Evolutionary conservation across 306 rosid genomes (phyloP).

Genomic region (Sicyos baderoa): DNA sequence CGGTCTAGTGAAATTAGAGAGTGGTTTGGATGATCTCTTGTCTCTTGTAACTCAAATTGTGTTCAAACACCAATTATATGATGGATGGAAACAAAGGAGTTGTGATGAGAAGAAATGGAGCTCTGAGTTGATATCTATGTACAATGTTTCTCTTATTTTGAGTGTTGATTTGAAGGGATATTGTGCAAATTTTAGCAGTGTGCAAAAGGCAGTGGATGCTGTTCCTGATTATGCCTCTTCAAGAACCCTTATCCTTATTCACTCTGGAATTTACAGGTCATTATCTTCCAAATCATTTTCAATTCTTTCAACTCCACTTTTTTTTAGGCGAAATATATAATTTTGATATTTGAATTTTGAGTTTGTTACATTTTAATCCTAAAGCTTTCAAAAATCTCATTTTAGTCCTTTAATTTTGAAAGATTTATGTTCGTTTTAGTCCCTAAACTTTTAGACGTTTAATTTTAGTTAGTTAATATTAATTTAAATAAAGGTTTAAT

Average conservation of each 20-base stretch:
- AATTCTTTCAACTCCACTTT: background rate
- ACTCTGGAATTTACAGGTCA: slow-evolving; percentile 42
- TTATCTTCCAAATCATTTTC: background rate
- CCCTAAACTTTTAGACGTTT: no score
- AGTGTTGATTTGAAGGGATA: slow-evolving; percentile 53
- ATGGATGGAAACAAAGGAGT: slow-evolving; percentile 17
- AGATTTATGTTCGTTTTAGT: no score
- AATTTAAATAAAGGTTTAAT: no score
- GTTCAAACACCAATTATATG: slow-evolving; percentile 18
- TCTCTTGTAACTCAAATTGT: slow-evolving; percentile 30
- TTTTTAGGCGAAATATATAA: background rate
- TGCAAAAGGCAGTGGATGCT: slow-evolving; percentile 65
- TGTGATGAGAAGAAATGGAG: slow-evolving; percentile 40
- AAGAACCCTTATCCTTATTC: slow-evolving; percentile 48
- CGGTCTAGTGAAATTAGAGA: slow-evolving; percentile 28
- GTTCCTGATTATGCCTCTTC: slow-evolving; percentile 44
- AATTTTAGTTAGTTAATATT: no score
- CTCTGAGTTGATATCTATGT: slow-evolving; percentile 32
- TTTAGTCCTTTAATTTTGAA: no score
- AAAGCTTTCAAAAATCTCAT: no score
- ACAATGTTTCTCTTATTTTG: slow-evolving; percentile 44
- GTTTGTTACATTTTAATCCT: no score
- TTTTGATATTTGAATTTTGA: no score
- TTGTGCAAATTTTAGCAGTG: slow-evolving; percentile 54
- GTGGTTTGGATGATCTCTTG: slow-evolving; percentile 32